Evolutionary conservation across 2,329 filamentous ascomycete genomes (phyloP).

Genomic region (Cytospora paraplurivora): DNA sequence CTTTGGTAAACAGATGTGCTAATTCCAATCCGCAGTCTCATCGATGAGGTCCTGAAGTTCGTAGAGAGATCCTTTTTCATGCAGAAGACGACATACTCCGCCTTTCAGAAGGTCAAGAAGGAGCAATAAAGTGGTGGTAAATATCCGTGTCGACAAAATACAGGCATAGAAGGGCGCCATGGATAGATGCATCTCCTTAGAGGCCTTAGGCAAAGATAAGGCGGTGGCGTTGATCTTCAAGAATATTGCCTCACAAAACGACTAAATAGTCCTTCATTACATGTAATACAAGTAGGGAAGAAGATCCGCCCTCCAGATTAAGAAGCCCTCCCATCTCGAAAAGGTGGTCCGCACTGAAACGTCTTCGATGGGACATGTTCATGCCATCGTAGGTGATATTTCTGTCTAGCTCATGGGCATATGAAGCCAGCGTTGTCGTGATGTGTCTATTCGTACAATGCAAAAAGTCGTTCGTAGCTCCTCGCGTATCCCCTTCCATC

Average conservation of each 20-base stretch:
- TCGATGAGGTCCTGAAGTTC: conserved; percentile 83
- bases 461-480: conserved; percentile 25
- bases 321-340: not conserved
- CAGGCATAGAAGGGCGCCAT: conserved; percentile 26
- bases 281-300: not conserved
- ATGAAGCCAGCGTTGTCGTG: conserved; percentile 23
- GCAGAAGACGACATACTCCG: conserved; percentile 47
- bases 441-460: conserved; percentile 30
- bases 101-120: conserved; percentile 53
- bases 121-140: conserved; percentile 45
- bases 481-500: conserved; percentile 18
- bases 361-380: not conserved
- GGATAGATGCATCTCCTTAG: conserved; percentile 25
- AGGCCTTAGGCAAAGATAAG: conserved; percentile 11
- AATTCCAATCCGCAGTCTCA: conserved; percentile 53
- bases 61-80: conserved; percentile 70
- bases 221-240: not conserved
- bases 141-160: conserved; percentile 15
- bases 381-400: conserved; percentile 20
- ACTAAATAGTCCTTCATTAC: not conserved
- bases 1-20: conserved; percentile 19
- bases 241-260: not conserved
- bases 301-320: too few species aligned
- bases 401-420: conserved; percentile 18
- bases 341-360: not conserved